Evolutionary conservation across 495 filamentous ascomycete species (phyloP), one percentile per base, ranked within the genome.

Genomic region (Aspergillus mulundensis): DNA sequence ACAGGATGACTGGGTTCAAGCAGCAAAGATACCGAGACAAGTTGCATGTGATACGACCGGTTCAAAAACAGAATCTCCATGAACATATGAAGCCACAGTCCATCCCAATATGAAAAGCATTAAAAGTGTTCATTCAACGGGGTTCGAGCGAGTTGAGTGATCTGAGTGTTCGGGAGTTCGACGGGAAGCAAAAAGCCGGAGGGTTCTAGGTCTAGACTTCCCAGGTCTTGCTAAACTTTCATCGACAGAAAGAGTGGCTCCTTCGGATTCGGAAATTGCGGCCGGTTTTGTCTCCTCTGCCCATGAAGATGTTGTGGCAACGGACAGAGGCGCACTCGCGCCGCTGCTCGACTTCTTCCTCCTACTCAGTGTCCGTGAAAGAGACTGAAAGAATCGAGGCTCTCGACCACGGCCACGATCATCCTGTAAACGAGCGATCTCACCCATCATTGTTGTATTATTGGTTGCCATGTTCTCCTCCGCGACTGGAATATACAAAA

Each of bases 391-490:
- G 15, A 77, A 45, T 15, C 66, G 52, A 2, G 66, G 60, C 15
- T 62, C 68, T 5, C 72, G 68, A 28, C 76, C 72, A 1, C 72
- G 68, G 30, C 75, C 72, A 1, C 57, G 66, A 15, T 67, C 64
- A 21, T 66, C 61, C 58, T 80, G 80, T 25, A 85, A 58, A 32
- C 82, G 80, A 40, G 88, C 78, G 40, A 89, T 83, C 65, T 88
- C 83, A n/a, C 81, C 82, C 38, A 81, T 76, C 19, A 88, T 71
- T 0, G 89, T 94, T 48, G 73, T 81, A 12, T 88, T 86, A 45
- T 84, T 81, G n/a, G 72, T 81, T 0, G 88, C 89, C 28, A 91
- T 55, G 52, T 88, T 82, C 39, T 88, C 86, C 56, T 93, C 89
- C 0, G 75, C 61, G 3, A 87, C 79, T 5, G 85, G 72, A n/a